Base-by-base conservation (phyloP, 2,329 filamentous ascomycete species). In the Mycosphaerelloides madeirae region DNA sequence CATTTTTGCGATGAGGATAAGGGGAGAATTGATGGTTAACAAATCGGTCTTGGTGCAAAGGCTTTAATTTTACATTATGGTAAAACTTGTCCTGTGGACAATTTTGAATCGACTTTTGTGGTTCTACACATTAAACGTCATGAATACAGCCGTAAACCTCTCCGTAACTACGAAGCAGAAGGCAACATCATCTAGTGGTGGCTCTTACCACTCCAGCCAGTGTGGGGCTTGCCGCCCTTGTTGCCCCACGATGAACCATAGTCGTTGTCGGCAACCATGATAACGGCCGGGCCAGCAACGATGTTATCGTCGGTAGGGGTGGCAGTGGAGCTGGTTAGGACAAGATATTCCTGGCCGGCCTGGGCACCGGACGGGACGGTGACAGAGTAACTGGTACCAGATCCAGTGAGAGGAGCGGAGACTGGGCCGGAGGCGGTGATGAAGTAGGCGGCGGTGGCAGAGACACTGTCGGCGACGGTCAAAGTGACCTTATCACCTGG, bases 211-310 rank as follows among this genome's bases (percentile, higher is more conserved):
- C 22, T 25, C 22, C 22, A 25, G 9, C 22, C 22, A 25, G 22
- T 25, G 22, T 25, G 22, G 6, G 5, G 5, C 22, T 19, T 18
- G 33, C 33, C 33, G 6, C 6, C 9, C 33, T 16, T 35, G 15
- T 6, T 6, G 3, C 16, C 33, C 33, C 11, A 12, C 11, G 11
- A 11, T 29, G 39, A 20, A 11, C 43, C 43, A 25, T 20, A 42
- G 31, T 20, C 38, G 22, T 52, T 49, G 25, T 55, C 53, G 29
- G 45, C 45, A 13, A 57, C 40, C 39, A 50, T 29, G 12, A 60
- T 40, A 28, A 58, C 46, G 34, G 58, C 59, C 31, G 59, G 59
- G 35, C 59, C 59, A 33, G 59, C 59, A n/a, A 59, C 44, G 29
- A 50, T 60, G 49, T 56, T 58, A 38, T 57, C 55, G 29, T 62